Evolutionary conservation across 345 rosid species (phyloP), one percentile per base, ranked within the genome.

Genomic region (Microcos paniculata): DNA sequence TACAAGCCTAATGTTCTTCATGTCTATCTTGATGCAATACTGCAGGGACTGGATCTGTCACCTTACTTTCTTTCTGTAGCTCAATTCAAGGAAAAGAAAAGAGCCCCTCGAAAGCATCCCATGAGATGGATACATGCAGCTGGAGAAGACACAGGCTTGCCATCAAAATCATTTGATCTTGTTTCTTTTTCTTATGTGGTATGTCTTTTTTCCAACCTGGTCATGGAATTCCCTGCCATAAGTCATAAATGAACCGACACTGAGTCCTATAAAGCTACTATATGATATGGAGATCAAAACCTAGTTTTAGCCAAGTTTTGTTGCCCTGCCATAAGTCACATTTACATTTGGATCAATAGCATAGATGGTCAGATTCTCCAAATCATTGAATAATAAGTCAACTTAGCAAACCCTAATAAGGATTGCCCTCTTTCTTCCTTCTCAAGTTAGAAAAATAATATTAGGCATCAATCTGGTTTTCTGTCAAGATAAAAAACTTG

Each of bases 11-110:
- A 75, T 38, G 6, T 3, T 42, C 28, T 62, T 57, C 24, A 16
- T 65, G 45, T 40, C 9, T 42, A 4, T 38, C 62, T 11, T 28
- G 43, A 46, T 67, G 78, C 43, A 67, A 53, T 76, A 33, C n/a
- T 76, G 52, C 77, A 88, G 94, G 94, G 90, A 57, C 76, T 90
- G 18, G 94, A 90, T 84, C 81, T 90, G 70, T 90, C 94, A 3
- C 91, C 91, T 35, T 84, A 86, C 80, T 90, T 90, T 76, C 90
- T 90, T 15, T 76, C 94, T 6, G 94, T 86, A 46, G 91, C 94
- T 62, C 84, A 88, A 79, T 83, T 72, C 78, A 84, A 85, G 75
- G 91, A 84, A 75, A 90, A 87, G 81, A 77, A 78, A 74, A 68
- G 73, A 19, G 31, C 75, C 42, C 76, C 84, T n/a, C 78, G 87